A percentile compares a stretch with the other conserved stretches of the same genome.
Evolutionary conservation across 495 filamentous ascomycete genomes (phyloP).

Genomic region (Cladorrhinum samala): DNA sequence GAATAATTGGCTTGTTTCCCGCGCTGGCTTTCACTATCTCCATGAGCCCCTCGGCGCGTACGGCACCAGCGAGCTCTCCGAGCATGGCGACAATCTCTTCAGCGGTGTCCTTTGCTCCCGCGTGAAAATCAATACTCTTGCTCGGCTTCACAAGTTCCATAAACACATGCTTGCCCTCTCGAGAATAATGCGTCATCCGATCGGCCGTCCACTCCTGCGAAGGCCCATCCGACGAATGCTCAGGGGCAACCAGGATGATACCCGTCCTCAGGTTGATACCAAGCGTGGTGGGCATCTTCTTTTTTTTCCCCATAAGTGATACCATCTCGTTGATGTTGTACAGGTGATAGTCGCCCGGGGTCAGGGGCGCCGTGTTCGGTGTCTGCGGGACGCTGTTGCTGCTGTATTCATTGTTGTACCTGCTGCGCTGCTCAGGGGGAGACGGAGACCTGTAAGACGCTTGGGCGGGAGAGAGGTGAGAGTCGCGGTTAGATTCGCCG

Average conservation of each 20-base stretch:
- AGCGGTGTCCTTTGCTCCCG: constrained; percentile 93
- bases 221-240: constrained; percentile 68
- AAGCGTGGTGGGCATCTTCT: constrained; percentile 93
- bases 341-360: constrained; percentile 76
- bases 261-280: constrained; percentile 84
- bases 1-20: constrained; percentile 40
- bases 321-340: constrained; percentile 98
- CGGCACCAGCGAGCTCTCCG: constrained; percentile 81
- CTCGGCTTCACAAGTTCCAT: constrained; percentile 85
- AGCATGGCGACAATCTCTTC: constrained; percentile 84
- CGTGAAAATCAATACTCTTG: constrained; percentile 93
- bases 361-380: constrained; percentile 35
- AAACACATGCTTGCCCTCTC: constrained; percentile 97
- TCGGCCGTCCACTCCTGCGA: constrained; percentile 91
- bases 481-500: constrained; percentile 54
- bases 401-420: constrained; percentile 20
- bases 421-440: constrained; percentile 12
- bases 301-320: constrained; percentile 86
- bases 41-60: constrained; percentile 72
- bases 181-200: constrained; percentile 88
- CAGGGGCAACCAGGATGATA: constrained; percentile 84
- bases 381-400: constrained; percentile 19
- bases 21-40: constrained; percentile 80
- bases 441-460: constrained; percentile 37
- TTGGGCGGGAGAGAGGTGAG: constrained; percentile 47